Evolutionary conservation across 306 rosid genomes (phyloP).

Genomic region (Inga leiocalycina): DNA sequence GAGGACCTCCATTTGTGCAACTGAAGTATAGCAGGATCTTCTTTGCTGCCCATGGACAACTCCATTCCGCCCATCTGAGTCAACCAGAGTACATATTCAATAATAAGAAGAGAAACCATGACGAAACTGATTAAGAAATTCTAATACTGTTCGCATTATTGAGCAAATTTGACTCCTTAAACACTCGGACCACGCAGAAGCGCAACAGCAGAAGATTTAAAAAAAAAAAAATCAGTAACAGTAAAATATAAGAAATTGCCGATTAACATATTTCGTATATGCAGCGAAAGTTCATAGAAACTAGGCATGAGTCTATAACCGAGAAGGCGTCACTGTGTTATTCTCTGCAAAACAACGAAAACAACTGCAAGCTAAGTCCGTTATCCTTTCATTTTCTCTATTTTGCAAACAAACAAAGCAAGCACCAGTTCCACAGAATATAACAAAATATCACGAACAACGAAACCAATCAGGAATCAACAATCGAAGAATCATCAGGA

Average conservation of each 20-base stretch:
- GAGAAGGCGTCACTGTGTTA: neutral
- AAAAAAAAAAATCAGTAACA: neutral
- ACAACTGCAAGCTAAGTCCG: slow-evolving; percentile 6
- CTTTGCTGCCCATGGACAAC: slow-evolving; percentile 43
- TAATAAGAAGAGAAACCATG: neutral
- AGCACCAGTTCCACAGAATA: slow-evolving; percentile 27
- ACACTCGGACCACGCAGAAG: neutral
- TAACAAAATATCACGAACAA: slow-evolving; percentile 13
- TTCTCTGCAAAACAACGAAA: neutral
- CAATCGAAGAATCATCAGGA: slow-evolving; percentile 4
- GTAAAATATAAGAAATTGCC: neutral
- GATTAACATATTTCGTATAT: neutral
- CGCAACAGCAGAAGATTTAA: neutral
- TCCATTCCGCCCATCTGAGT: slow-evolving; percentile 58
- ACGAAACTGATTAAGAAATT: neutral
- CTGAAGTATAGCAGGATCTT: slow-evolving; percentile 72
- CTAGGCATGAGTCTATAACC: neutral
- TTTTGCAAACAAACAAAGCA: neutral
- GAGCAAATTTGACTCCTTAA: neutral
- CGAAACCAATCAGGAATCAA: slow-evolving; percentile 31
- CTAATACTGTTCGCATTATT: slow-evolving; percentile 14
- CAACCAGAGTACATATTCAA: slow-evolving; percentile 34
- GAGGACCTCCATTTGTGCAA: slow-evolving; percentile 75
- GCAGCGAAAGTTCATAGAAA: neutral
- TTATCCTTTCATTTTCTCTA: slow-evolving; percentile 6